phyloP scores from a whole-genome alignment of 169 alveolate species.

The Theileria parva region DNA sequence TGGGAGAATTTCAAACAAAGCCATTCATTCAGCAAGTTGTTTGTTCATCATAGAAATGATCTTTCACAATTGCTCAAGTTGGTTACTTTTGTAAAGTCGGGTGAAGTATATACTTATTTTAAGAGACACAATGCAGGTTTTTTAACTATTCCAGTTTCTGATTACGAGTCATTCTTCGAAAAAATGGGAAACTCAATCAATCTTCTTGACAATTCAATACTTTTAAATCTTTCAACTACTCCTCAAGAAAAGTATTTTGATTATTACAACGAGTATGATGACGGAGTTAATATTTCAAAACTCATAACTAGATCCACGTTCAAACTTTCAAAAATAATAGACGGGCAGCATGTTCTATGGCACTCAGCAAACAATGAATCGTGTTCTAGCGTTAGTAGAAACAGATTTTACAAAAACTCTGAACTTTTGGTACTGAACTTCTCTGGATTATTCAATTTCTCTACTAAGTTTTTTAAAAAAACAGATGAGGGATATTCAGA shows the following conservation, averaged over 20 bases:
- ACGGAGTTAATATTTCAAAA: constrained; percentile 12
- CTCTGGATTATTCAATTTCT: background rate
- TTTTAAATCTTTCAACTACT: background rate
- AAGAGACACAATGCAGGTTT: constrained; percentile 4
- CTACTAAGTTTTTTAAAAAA: constrained; percentile 10
- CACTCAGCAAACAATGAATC: background rate
- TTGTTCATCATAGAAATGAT: constrained; percentile 11
- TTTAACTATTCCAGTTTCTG: background rate
- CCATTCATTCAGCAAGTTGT: constrained; percentile 2
- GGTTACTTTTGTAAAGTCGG: background rate
- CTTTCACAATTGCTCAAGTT: constrained; percentile 6
- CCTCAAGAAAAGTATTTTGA: constrained; percentile 7
- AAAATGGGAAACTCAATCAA: background rate
- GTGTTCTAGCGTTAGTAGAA: constrained; percentile 4
- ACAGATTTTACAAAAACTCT: constrained; percentile 10
- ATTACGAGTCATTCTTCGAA: constrained; percentile 1
- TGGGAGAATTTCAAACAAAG: constrained; percentile 4
- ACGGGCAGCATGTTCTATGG: constrained; percentile 11
- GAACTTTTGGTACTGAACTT: background rate
- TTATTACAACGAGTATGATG: constrained; percentile 9
- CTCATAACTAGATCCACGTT: background rate
- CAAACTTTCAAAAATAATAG: constrained; percentile 10
- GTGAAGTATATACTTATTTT: background rate
- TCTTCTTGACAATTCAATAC: constrained; percentile 11
- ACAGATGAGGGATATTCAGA: background rate